Base-by-base conservation (phyloP, 805 yeast species). In the Scheffersomyces ergatensis region DNA sequence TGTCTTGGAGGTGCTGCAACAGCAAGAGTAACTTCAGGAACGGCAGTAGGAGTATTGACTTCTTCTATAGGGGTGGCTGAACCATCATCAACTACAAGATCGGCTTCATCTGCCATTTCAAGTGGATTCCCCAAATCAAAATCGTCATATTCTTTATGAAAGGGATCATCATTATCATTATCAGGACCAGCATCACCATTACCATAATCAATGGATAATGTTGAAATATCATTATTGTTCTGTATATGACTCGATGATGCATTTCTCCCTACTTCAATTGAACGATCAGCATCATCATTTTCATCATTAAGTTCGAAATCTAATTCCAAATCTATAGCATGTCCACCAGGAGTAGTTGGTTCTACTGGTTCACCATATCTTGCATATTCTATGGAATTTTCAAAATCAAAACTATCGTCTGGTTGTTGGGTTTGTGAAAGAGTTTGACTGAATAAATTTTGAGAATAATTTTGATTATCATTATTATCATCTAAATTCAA, bases 351-450 rank as follows among this genome's bases (percentile, higher is more conserved):
- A 6, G 38, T 27, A 9, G 23, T 31, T 23, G 29, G 21, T 18
- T 44, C 47, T 24, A 37, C 13, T 15, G 23, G 27, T 33, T 33
- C 36, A 20, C 14, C 69, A 15, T 47, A 37, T 59, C 93, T 76
- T 8, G 84, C 87, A 33, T 80, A 51, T 57, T 87, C 95, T 33
- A 87, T 72, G 0, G 90, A 83, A 24, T 67, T 71, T 50, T 83
- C 84, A 29, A 29, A 29, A 14, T 29, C 32, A 33, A 70, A 65
- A 2, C 60, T 25, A 59, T 55, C 42, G 48, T 65, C 47, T 11
- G 60, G 65, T 40, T 74, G 75, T 70, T 60, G 44, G 64, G 49
- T 11, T 30, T 54, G 9, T 12, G 29, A 37, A 13, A 41, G 34
- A 15, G 32, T 37, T 24, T 50, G 78, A 61, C 48, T 40, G 38